Conservation (phyloP, 2,329 filamentous ascomycete genomes). For the Arachnomyces sp. region DNA sequence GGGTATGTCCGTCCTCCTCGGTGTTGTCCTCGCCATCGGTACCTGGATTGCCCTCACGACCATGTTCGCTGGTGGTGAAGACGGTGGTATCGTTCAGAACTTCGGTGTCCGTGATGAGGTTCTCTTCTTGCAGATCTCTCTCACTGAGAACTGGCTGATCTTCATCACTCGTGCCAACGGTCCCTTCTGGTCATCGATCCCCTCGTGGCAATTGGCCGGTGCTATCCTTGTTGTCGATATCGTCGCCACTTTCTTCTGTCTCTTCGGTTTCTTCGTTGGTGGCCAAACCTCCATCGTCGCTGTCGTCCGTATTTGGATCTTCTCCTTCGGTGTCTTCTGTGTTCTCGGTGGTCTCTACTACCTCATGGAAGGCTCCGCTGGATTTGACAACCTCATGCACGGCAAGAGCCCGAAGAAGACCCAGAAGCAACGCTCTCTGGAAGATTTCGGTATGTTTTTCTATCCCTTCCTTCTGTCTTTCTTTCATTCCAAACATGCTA, state of each 20-base stretch:
- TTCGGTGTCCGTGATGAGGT: constrained; percentile 74
- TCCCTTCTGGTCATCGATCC: constrained; percentile 83
- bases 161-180: constrained; percentile 93
- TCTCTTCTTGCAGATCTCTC: constrained; percentile 80
- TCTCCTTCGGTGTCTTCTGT: constrained; percentile 83
- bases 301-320: constrained; percentile 83
- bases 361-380: constrained; percentile 69
- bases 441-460: constrained; percentile 72
- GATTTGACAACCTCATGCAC: constrained; percentile 90
- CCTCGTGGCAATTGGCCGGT: constrained; percentile 74
- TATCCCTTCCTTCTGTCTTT: constrained; percentile 1
- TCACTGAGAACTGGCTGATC: constrained; percentile 93
- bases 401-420: constrained; percentile 76
- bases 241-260: constrained; percentile 74
- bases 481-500: constrained; percentile 33
- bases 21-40: constrained; percentile 70
- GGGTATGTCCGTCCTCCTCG: constrained; percentile 83
- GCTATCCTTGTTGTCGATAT: constrained; percentile 78
- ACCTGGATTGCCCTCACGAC: constrained; percentile 87
- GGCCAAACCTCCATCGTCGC: constrained; percentile 69
- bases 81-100: constrained; percentile 84
- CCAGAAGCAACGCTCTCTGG: constrained; percentile 74
- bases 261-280: constrained; percentile 75
- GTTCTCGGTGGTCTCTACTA: constrained; percentile 73
- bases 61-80: constrained; percentile 60